Conservation (phyloP, 352 stramenopile species). For the Phytophthora megakarya region DNA sequence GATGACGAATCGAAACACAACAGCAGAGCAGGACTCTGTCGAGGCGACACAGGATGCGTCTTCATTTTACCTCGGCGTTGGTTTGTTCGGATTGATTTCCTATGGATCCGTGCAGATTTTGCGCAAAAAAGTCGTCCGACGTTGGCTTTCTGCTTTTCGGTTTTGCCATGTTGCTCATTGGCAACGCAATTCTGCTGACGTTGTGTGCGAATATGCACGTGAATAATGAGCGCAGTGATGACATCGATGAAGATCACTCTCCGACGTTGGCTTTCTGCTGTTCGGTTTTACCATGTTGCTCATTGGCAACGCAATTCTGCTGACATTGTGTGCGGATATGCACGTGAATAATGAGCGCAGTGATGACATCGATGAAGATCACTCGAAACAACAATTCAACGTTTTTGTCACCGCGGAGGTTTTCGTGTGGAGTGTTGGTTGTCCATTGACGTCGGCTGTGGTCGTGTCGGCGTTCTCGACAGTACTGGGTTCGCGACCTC, state of each 20-base stretch:
- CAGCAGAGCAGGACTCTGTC: conserved; percentile 28
- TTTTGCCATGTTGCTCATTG: conserved; percentile 49
- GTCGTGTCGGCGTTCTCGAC: conserved; percentile 66
- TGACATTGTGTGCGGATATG: conserved; percentile 34
- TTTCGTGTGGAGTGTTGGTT: conserved; percentile 70
- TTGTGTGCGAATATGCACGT: conserved; percentile 31
- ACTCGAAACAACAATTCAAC: conserved; percentile 31
- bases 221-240: conserved; percentile 11
- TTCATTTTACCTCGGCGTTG: conserved; percentile 58
- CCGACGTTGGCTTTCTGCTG: conserved; percentile 49
- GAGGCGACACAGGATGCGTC: conserved; percentile 40
- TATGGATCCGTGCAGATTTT: conserved; percentile 45
- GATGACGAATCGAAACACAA: conserved; percentile 41
- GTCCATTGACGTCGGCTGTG: conserved; percentile 56
- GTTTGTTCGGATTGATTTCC: conserved; percentile 54
- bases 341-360: conserved; percentile 13
- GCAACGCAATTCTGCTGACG: conserved; percentile 50
- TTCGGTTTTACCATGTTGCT: conserved; percentile 56
- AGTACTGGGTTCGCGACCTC: conserved; percentile 50
- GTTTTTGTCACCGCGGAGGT: conserved; percentile 51
- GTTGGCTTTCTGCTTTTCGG: conserved; percentile 52
- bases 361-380: conserved; percentile 6
- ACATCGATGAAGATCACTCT: conserved; percentile 19
- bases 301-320: conserved; percentile 52
- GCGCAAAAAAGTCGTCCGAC: conserved; percentile 46